phyloP scores from a whole-genome alignment of 2,329 filamentous ascomycete species.

The Colletotrichum eremochloae region DNA sequence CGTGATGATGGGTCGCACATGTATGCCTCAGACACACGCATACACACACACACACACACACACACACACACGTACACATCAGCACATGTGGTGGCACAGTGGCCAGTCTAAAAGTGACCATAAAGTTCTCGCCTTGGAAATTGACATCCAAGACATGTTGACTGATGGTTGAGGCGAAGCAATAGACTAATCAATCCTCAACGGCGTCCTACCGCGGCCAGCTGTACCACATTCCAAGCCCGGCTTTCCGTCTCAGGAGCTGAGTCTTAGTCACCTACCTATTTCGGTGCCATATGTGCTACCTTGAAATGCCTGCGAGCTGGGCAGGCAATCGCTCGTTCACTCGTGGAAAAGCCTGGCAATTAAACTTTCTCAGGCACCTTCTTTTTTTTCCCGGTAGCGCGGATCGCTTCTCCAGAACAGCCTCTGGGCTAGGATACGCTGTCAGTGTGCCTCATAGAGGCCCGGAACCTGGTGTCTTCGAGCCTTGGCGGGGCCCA shows the following conservation, averaged over 20 bases:
- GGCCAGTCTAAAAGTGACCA: neutral
- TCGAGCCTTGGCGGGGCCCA: neutral
- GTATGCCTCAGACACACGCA: neutral
- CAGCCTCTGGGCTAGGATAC: neutral
- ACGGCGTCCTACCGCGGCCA: neutral
- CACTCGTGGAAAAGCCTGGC: neutral
- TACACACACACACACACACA: neutral
- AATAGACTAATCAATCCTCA: neutral
- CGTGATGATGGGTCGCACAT: neutral
- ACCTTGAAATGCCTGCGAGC: neutral
- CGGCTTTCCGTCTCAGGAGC: neutral
- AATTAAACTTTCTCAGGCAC: constrained; percentile 7
- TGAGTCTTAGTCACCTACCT: neutral
- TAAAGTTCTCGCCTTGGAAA: neutral
- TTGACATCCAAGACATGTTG: neutral
- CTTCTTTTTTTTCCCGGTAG: neutral
- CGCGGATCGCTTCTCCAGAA: neutral
- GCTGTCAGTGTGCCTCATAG: neutral
- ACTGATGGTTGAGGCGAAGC: neutral
- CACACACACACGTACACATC: neutral
- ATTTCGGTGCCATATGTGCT: neutral
- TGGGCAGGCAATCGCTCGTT: neutral
- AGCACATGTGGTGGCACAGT: neutral
- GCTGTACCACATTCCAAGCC: neutral
- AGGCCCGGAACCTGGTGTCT: constrained; percentile 4